A percentile compares a stretch with the other conserved stretches of the same genome.
Evolutionary conservation across 306 rosid genomes (phyloP).

Genomic region (Senna siamea): DNA sequence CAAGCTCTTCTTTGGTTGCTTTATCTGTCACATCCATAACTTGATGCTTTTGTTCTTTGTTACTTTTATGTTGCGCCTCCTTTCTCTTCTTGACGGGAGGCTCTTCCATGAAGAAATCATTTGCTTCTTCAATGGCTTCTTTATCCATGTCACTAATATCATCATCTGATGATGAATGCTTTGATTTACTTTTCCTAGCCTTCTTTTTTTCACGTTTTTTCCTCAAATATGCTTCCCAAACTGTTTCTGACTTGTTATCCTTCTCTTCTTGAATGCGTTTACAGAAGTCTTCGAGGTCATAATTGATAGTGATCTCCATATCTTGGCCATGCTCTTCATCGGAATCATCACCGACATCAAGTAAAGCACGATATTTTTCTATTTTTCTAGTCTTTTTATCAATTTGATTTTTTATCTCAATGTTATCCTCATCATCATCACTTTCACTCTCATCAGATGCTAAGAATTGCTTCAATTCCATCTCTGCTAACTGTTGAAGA

Average conservation of each 20-base stretch:
- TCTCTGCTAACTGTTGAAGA: constrained; percentile 59
- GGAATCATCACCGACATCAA: constrained; percentile 60
- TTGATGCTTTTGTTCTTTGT: too few relatives aligned
- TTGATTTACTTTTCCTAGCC: constrained; percentile 64
- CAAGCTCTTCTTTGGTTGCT: too few relatives aligned
- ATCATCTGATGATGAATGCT: constrained; percentile 63
- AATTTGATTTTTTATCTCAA: constrained; percentile 41
- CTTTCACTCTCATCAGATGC: too few relatives aligned
- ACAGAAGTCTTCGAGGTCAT: constrained; percentile 86
- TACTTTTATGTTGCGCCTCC: constrained; percentile 45
- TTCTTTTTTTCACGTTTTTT: constrained; percentile 73
- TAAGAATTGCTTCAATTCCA: constrained; percentile 75
- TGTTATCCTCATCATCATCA: constrained; percentile 53
- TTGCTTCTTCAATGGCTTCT: constrained; percentile 59
- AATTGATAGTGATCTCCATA: constrained; percentile 93
- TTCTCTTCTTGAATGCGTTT: constrained; percentile 81
- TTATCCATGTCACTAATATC: constrained; percentile 62
- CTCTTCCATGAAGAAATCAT: constrained; percentile 83
- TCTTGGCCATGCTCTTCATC: too few relatives aligned
- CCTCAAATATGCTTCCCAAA: constrained; percentile 78
- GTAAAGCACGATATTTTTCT: constrained; percentile 64
- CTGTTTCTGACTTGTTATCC: constrained; percentile 74
- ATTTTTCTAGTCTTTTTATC: constrained; percentile 54
- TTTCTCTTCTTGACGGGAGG: constrained; percentile 60
- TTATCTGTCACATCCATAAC: too few relatives aligned